Conservation (phyloP, 345 rosid genomes). For the Salix koriyanagi region DNA sequence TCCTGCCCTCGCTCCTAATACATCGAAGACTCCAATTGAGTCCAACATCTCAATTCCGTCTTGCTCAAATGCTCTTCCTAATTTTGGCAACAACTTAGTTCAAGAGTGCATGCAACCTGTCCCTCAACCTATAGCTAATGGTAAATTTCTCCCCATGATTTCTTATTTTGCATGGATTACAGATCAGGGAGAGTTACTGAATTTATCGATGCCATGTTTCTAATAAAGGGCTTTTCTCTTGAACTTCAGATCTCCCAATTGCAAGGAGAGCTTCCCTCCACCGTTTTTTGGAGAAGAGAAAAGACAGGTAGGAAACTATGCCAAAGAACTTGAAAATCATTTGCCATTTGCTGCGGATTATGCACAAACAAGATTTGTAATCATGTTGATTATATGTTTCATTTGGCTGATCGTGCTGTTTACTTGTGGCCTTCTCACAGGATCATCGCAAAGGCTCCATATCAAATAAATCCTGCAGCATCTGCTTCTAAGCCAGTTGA, state of each 20-base stretch:
- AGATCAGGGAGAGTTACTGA: background rate
- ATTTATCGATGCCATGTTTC: background rate
- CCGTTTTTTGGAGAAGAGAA: constrained; percentile 87
- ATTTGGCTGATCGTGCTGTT: background rate
- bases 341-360: background rate
- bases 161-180: background rate
- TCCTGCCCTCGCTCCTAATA: constrained; percentile 4
- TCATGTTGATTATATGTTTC: background rate
- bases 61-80: constrained; percentile 25
- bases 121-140: constrained; percentile 39
- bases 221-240: background rate
- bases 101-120: constrained; percentile 39
- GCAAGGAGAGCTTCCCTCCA: constrained; percentile 94
- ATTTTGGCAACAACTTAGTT: constrained; percentile 23
- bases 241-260: constrained; percentile 68
- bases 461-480: constrained; percentile 31
- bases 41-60: constrained; percentile 13
- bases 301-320: constrained; percentile 55
- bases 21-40: constrained; percentile 26
- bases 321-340: background rate
- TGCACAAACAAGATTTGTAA: background rate
- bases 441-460: constrained; percentile 60
- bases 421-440: constrained; percentile 31
- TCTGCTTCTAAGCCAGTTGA: constrained; percentile 38
- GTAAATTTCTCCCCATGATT: constrained; percentile 34